phyloP scores from a whole-genome alignment of 208 protist genomes.

The Acanthamoeba culbertsoni region DNA sequence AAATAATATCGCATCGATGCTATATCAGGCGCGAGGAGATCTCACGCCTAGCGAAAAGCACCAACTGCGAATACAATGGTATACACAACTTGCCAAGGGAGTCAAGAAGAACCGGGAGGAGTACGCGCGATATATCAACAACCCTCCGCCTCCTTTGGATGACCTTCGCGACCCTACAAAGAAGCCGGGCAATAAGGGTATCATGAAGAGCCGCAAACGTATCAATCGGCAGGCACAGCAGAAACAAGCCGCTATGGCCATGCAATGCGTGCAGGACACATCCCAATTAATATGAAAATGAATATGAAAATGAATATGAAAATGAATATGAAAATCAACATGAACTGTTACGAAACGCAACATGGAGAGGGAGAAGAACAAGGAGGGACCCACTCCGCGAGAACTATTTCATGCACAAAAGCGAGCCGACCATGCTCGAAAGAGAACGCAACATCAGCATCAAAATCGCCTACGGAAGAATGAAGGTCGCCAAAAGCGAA shows the following conservation, averaged over 20 bases:
- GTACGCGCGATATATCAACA: not conserved
- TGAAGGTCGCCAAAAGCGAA: not conserved
- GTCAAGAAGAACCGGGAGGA: slow-evolving; percentile 25
- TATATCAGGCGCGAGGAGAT: not conserved
- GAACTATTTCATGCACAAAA: not conserved
- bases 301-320: not conserved
- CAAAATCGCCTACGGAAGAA: not conserved
- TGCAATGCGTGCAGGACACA: too few relatives aligned
- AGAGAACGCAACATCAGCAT: not conserved
- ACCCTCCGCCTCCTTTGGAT: not conserved
- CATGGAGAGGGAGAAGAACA: too few relatives aligned
- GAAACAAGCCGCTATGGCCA: not conserved
- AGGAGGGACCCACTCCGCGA: not conserved
- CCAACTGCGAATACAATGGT: slow-evolving; percentile 19
- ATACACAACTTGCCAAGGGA: slow-evolving; percentile 10
- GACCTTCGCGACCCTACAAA: not conserved
- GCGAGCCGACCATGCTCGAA: not conserved
- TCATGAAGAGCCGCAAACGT: slow-evolving; percentile 18
- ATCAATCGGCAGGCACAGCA: not conserved
- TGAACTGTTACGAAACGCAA: not conserved
- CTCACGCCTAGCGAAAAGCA: slow-evolving; percentile 10
- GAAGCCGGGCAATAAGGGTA: not conserved
- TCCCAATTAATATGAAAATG: not conserved
- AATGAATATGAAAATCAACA: not conserved
- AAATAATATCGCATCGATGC: not conserved